These are phyloP conservation scores for Zarea fungicola DNA, from an alignment of 2,329 filamentous ascomycete species.

Conservation along the genomic window DNA sequence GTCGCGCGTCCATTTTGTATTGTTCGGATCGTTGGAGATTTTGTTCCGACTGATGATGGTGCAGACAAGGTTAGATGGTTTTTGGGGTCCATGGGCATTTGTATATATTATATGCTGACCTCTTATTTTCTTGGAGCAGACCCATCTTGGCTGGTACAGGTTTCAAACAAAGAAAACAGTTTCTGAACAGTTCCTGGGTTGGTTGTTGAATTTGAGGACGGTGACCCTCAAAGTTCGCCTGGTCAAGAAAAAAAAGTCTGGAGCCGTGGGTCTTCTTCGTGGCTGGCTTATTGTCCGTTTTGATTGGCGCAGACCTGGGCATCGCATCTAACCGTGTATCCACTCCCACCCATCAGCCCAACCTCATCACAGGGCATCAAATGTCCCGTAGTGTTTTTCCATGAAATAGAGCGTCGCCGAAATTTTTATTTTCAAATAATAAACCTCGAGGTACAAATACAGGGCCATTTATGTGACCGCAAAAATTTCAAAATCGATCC, in stretches of 20 bases:
- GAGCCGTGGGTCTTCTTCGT: conserved; percentile 12
- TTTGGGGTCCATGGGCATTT: too few relatives aligned
- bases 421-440: too few relatives aligned
- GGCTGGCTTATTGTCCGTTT: neutral
- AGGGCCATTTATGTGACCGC: too few relatives aligned
- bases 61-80: neutral
- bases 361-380: too few relatives aligned
- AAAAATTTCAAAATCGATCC: too few relatives aligned
- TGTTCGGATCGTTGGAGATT: conserved; percentile 89
- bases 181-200: neutral
- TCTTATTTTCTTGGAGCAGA: conserved; percentile 9
- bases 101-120: neutral
- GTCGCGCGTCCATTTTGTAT: conserved; percentile 85
- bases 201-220: neutral
- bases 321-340: too few relatives aligned
- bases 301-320: conserved; percentile 1
- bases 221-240: neutral
- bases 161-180: neutral
- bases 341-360: too few relatives aligned
- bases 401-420: too few relatives aligned
- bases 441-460: too few relatives aligned
- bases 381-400: too few relatives aligned
- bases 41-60: conserved; percentile 46
- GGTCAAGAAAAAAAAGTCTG: conserved; percentile 12
- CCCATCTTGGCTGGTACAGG: conserved; percentile 8